Base-by-base conservation (phyloP, 2,329 filamentous ascomycete species). In the Aspergillus floridensis region DNA sequence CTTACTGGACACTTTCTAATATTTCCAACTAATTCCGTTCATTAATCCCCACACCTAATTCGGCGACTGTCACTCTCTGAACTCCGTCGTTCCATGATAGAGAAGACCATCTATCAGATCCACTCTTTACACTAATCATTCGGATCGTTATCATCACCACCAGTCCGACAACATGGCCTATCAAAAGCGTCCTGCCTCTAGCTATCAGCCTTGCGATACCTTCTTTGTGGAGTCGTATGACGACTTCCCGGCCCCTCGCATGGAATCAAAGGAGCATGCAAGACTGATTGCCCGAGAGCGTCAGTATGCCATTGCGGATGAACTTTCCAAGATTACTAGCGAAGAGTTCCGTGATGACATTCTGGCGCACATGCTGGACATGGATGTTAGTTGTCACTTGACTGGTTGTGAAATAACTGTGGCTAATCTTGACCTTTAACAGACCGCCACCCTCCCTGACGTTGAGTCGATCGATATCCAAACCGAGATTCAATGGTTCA, bases 401-500 rank as follows among this genome's bases (percentile, higher is more conserved):
- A 19, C 21, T 52, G 50, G 50, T 16, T 26, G 47, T 24, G 8
- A 26, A 19, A 56, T 26, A 5, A 31, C 21, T 24, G 41, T 22
- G 21, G 58, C 64, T 66, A 72, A 74, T 61, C 72, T 76, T 49
- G 22, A 19, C 7, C 32, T 48, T 51, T 32, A 56, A 57, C 66
- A 88, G 86, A 85, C 88, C 71, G 90, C 96, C 78, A 98, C 95
- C 29, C 82, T 98, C 66, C 91, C 95, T 56, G 95, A 99, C 77
- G 93, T 96, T 75, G 93, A 93, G 76, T 92, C 96, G 38, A 99
- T 99, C 76, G 95, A 99, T 76, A 97, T 98, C 78, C 95, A 99
- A 79, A 92, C 93, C 66, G 95, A 99, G 83, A 98, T 99, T 64
- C 92, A 98, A 75, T 99, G 95, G 95, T 98, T 96, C 80, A 99